Conservation (phyloP, 2,329 filamentous ascomycete species). For the Arthrobotrys conoides region DNA sequence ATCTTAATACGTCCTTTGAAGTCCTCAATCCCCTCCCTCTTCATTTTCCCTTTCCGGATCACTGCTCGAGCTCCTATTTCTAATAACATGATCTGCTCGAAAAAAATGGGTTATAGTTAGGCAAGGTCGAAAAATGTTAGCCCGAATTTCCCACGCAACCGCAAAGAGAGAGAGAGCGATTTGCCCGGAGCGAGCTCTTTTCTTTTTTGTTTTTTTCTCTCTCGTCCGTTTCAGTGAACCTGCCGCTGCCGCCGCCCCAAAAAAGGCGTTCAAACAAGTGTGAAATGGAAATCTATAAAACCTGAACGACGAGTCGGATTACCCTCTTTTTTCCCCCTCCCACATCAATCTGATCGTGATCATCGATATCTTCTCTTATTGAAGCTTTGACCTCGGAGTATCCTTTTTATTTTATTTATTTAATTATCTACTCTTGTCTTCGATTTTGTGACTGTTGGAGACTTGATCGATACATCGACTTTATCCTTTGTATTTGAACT, state of each 20-base stretch:
- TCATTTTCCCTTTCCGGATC: neutral
- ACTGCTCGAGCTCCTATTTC: constrained; percentile 14
- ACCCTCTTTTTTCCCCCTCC: neutral
- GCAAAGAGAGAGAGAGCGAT: neutral
- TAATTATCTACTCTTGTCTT: neutral
- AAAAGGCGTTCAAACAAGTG: constrained; percentile 1
- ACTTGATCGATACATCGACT: neutral
- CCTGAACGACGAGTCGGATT: neutral
- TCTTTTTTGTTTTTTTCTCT: constrained; percentile 1
- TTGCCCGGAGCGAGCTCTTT: constrained; percentile 13
- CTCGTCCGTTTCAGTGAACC: neutral
- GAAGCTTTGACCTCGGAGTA: constrained; percentile 12
- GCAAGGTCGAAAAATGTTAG: neutral
- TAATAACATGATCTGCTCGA: constrained; percentile 4
- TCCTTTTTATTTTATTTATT: neutral
- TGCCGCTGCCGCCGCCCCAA: neutral
- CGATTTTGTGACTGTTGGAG: too few relatives aligned
- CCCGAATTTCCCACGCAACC: neutral
- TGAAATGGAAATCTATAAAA: constrained; percentile 4
- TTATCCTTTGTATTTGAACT: neutral
- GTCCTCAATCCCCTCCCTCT: too few relatives aligned
- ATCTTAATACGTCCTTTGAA: neutral
- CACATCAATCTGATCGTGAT: too few relatives aligned
- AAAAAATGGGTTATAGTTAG: too few relatives aligned
- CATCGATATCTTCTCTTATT: neutral